Evolutionary conservation across 2,329 filamentous ascomycete genomes (phyloP), one percentile per base, ranked within the genome.

Genomic region (Grosmannia penicillata): DNA sequence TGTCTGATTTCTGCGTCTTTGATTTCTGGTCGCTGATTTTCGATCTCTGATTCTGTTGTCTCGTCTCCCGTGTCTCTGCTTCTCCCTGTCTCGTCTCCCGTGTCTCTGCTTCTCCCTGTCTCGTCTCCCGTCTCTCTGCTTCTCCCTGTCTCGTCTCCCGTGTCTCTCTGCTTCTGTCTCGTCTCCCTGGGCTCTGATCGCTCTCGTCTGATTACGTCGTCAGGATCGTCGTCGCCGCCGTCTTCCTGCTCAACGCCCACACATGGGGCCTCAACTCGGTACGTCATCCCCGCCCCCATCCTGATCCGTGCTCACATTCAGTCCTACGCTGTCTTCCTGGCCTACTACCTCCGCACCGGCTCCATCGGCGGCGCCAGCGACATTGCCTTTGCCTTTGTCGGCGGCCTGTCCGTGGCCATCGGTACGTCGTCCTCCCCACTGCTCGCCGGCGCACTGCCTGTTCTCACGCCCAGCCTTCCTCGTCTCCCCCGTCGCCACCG

Each of bases 321-420:
- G 63, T 66, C 70, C 2, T 82, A 70, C 44, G 56, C 61, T 33
- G 66, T 75, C 26, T 75, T 75, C 47, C 60, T 75, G 5, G 70
- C 70, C 5, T 63, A 72, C 47, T 73, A 72, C 42, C 59, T 74
- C 14, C 61, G 66, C 15, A 69, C 68, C 35, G 61, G 75, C 37
- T 63, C 66, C 18, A 85, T 81, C 45, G 68, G 73, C 0, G 72
- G 70, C 13, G 70, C 79, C 3, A 74, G 71, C 0, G 58, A 70
- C 3, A 66, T 87, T 2, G 67, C 76, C 6, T 87, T 78, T 55
- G 82, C 82, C 29, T 86, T 89, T 52, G 68, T 89, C n/a, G 82
- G 82, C 22, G 77, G 76, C 0, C 60, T 83, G 0, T 78, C 73
- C 23, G 72, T 82, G 31, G 75, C 73, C 2, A 66, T 63, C 37